These are phyloP conservation scores for Digitaria exilis DNA, from an alignment of 202 grass and related monocot genomes.

Conservation along the genomic window DNA sequence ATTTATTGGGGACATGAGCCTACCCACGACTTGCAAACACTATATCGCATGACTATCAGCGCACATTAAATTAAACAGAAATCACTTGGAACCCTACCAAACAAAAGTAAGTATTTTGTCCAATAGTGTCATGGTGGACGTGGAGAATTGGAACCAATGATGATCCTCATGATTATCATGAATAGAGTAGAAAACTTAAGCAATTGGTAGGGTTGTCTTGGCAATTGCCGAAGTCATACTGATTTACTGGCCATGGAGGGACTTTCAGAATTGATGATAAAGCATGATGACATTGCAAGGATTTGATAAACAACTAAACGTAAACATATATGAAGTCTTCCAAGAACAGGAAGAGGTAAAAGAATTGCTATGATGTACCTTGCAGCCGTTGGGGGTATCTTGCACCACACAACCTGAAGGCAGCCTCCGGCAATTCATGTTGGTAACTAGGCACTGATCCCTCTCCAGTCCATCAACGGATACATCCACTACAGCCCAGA, in stretches of 20 bases:
- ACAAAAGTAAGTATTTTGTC: slow-evolving; percentile 25
- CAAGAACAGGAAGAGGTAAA: slow-evolving; percentile 11
- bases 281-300: neutral
- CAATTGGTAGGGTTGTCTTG: slow-evolving; percentile 13
- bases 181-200: neutral
- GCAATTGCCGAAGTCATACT: slow-evolving; percentile 13
- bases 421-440: slow-evolving; percentile 65
- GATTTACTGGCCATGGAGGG: neutral
- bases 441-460: slow-evolving; percentile 47
- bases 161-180: slow-evolving; percentile 20
- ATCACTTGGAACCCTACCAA: slow-evolving; percentile 17
- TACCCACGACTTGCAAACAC: slow-evolving; percentile 48
- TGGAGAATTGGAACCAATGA: slow-evolving; percentile 38
- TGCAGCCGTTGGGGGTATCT: slow-evolving; percentile 74
- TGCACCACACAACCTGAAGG: slow-evolving; percentile 93
- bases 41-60: slow-evolving; percentile 40
- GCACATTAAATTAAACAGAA: slow-evolving; percentile 34
- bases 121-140: slow-evolving; percentile 29
- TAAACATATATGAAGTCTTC: neutral
- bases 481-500: slow-evolving; percentile 89
- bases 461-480: slow-evolving; percentile 67
- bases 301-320: neutral
- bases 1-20: slow-evolving; percentile 45
- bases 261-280: neutral
- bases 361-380: slow-evolving; percentile 49